Evolutionary conservation across 345 rosid species (phyloP), one percentile per base, ranked within the genome.

Genomic region (Rhizophora apiculata): DNA sequence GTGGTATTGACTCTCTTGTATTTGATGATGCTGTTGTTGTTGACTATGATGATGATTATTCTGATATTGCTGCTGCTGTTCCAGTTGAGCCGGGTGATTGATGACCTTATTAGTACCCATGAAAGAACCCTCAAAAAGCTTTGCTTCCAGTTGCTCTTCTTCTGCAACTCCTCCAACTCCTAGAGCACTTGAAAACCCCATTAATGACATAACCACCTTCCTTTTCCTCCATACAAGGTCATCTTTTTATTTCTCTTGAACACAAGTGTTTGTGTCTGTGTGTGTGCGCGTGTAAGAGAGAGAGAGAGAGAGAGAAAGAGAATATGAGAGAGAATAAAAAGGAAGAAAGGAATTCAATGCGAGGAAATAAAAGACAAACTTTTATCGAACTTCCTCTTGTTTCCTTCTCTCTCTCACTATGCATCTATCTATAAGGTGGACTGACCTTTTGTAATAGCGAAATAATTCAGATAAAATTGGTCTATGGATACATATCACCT

Each of bases 381-480:
- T 43, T 43, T 43, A 43, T 43, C 4, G 18, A 15, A 43, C 49
- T 66, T 72, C 75, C 79, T 80, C 78, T 53, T 8, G 55, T 54
- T 60, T 60, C 10, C 63, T 26, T 72, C 57, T 31, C 31, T 6
- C 20, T 68, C 52, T 6, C 20, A 65, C 52, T 67, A 22, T 68
- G 27, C 37, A 18, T 68, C 36, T 16, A 4, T 27, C 8, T 26
- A 26, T 74, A 74, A 72, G 39, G 48, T 43, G 21, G 63, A 65
- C 74, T 70, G 74, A 77, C 79, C 77, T 71, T 64, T 21, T 58
- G 71, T 53, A 3, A 24, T 60, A 31, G 26, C 21, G 4, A 73
- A 69, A 67, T 62, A 52, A 62, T 83, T 87, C 68, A 76, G 81
- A 85, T 73, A 75, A 80, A 80, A 85, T 85, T 22, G 81, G 89